Evolutionary conservation across 345 rosid genomes (phyloP).

Genomic region (Boechera retrofracta): DNA sequence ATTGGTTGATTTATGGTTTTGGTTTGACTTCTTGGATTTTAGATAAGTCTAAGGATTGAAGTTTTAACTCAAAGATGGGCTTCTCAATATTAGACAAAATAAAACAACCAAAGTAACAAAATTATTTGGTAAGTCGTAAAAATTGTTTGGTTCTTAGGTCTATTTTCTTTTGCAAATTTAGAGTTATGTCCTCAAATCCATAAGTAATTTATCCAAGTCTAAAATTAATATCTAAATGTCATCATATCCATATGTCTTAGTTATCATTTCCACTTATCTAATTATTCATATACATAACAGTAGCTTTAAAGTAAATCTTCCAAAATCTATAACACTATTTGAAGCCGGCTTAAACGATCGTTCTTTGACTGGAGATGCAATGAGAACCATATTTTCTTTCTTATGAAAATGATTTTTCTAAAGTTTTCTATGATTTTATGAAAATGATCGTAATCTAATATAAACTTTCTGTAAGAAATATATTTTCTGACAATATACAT

Average conservation of each 20-base stretch:
- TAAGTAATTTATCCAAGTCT: too few species aligned
- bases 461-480: too few species aligned
- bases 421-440: too few species aligned
- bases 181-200: too few species aligned
- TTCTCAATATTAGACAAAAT: not conserved
- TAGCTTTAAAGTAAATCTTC: not conserved
- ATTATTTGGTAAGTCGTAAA: too few species aligned
- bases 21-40: not conserved
- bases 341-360: not conserved
- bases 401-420: too few species aligned
- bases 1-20: constrained; percentile 1
- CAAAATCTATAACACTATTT: not conserved
- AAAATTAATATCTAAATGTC: not conserved
- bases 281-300: not conserved
- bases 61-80: not conserved
- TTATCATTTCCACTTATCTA: not conserved
- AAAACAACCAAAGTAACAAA: not conserved
- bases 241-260: not conserved
- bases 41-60: not conserved
- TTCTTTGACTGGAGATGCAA: not conserved
- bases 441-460: too few species aligned
- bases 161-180: too few species aligned
- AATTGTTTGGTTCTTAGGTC: too few species aligned
- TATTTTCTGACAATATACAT: too few species aligned
- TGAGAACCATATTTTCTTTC: not conserved